Evolutionary conservation across 441 rosid genomes (phyloP).

Genomic region (Erodium trifolium): DNA sequence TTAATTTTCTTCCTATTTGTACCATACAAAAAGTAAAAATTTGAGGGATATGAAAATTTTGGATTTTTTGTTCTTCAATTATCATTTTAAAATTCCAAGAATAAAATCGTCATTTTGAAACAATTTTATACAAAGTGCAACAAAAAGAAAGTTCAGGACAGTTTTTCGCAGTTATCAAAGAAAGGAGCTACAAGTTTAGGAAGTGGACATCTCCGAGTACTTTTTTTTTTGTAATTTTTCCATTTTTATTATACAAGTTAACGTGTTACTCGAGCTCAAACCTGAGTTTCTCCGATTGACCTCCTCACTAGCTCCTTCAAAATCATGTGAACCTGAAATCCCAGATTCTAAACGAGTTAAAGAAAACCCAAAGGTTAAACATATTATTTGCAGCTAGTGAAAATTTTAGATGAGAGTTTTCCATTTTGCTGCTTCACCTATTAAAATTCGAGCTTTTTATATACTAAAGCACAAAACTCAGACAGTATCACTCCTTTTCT

Average conservation of each 20-base stretch:
- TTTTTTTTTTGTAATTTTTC: too few relatives aligned
- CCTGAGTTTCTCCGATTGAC: constrained; percentile 89
- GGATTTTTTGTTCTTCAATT: too few relatives aligned
- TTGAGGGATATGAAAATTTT: too few relatives aligned
- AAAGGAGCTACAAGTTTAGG: too few relatives aligned
- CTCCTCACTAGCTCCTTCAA: constrained; percentile 93
- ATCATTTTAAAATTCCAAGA: too few relatives aligned
- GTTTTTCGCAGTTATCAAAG: too few relatives aligned
- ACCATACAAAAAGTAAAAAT: too few relatives aligned
- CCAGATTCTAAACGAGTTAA: constrained; percentile 14
- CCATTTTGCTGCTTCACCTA: not conserved
- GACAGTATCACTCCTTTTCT: not conserved
- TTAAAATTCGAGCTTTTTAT: not conserved
- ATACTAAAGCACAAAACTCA: not conserved
- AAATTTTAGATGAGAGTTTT: not conserved
- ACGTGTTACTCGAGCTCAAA: constrained; percentile 22
- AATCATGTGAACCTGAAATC: constrained; percentile 72
- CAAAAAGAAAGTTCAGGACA: too few relatives aligned
- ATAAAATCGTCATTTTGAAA: too few relatives aligned
- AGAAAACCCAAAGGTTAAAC: not conserved
- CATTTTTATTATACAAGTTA: not conserved
- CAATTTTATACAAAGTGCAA: too few relatives aligned
- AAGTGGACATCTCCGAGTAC: too few relatives aligned
- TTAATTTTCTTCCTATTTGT: too few relatives aligned
- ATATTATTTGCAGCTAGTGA: not conserved